Conservation (phyloP, 257 asterid species). For the Solanum etuberosum region DNA sequence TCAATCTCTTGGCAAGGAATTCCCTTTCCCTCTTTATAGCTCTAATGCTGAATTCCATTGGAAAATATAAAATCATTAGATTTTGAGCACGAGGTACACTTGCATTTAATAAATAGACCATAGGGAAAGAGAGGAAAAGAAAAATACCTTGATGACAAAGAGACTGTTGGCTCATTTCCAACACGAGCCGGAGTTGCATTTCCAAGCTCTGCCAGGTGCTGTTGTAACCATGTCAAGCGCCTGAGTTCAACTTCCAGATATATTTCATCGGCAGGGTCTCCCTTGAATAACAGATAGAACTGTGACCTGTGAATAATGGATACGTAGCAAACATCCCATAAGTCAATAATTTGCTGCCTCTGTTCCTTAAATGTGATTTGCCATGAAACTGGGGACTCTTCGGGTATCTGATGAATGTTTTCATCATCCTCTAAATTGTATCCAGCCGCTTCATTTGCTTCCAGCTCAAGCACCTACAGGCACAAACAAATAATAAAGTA, state of each 20-base stretch:
- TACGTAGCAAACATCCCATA: conserved; percentile 84
- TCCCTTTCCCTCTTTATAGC: conserved; percentile 82
- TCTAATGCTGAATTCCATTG: conserved; percentile 34
- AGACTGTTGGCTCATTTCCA: conserved; percentile 64
- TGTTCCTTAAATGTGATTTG: conserved; percentile 57
- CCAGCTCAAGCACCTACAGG: conserved; percentile 81
- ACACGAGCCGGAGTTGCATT: conserved; percentile 63
- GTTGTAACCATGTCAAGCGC: conserved; percentile 84
- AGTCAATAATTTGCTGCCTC: conserved; percentile 73
- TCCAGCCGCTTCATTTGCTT: conserved; percentile 92
- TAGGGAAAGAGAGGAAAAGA: neutral
- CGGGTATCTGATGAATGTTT: conserved; percentile 33
- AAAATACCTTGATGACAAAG: conserved; percentile 67
- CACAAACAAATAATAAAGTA: neutral
- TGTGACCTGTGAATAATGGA: conserved; percentile 89
- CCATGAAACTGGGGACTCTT: conserved; percentile 80
- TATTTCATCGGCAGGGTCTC: conserved; percentile 84
- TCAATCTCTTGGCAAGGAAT: conserved; percentile 75
- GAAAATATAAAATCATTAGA: neutral
- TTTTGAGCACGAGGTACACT: neutral
- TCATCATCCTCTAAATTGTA: conserved; percentile 54
- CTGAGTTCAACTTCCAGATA: conserved; percentile 89
- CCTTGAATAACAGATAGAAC: conserved; percentile 77
- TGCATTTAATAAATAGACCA: neutral
- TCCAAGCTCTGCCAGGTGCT: conserved; percentile 69